phyloP scores from a whole-genome alignment of 1,284 basidiomycete species.

The Clitocybe nebularis region DNA sequence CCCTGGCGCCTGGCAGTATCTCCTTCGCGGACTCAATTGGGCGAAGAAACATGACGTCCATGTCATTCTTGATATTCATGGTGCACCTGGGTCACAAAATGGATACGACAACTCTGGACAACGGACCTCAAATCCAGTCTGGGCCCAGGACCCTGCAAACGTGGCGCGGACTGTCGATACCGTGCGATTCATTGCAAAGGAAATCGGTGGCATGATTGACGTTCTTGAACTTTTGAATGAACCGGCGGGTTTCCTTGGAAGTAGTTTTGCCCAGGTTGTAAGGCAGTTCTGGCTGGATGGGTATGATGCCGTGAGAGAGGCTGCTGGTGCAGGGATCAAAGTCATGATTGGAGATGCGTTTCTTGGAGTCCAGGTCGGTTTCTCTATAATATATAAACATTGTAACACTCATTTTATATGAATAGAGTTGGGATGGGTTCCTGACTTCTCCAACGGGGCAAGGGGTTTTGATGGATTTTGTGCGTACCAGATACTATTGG shows the following conservation, averaged over 20 bases:
- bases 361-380: conserved; percentile 49
- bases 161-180: conserved; percentile 64
- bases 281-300: conserved; percentile 54
- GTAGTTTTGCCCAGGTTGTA: conserved; percentile 37
- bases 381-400: neutral
- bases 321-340: conserved; percentile 40
- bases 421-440: conserved; percentile 59
- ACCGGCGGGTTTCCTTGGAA: conserved; percentile 47
- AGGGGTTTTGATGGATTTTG: conserved; percentile 62
- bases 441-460: conserved; percentile 47
- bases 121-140: conserved; percentile 56
- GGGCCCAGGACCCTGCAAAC: conserved; percentile 56
- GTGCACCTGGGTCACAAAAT: conserved; percentile 68
- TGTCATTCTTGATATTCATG: conserved; percentile 71
- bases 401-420: neutral
- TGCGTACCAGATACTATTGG: conserved; percentile 25
- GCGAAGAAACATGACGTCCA: conserved; percentile 53
- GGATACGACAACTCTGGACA: conserved; percentile 86
- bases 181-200: conserved; percentile 51
- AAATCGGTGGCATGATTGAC: conserved; percentile 54
- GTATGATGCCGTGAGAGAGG: conserved; percentile 50
- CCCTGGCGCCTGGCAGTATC: conserved; percentile 65
- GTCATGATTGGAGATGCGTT: conserved; percentile 78
- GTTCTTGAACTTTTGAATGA: conserved; percentile 67
- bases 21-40: conserved; percentile 64